These are phyloP conservation scores for Manihot esculenta DNA, from an alignment of 441 rosid genomes.

Conservation along the genomic window DNA sequence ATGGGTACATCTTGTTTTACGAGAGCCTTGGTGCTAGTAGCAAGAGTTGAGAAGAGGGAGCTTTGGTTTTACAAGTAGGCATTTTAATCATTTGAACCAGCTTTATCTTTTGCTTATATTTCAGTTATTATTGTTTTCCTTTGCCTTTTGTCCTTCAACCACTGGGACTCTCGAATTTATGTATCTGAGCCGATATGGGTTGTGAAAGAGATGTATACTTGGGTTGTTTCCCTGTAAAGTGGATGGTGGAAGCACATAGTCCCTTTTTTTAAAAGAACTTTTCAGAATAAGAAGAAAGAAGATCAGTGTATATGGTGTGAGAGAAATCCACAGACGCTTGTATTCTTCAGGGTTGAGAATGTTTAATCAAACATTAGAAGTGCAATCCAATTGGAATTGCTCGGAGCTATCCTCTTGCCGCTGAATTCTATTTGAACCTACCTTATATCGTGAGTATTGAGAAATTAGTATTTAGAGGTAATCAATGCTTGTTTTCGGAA, in stretches of 20 bases:
- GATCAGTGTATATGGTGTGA: slow-evolving; percentile 44
- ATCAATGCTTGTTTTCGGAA: no score
- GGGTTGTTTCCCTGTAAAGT: slow-evolving; percentile 61
- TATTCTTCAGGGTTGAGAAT: slow-evolving; percentile 36
- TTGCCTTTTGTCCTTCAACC: slow-evolving; percentile 23
- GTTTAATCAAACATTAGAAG: slow-evolving; percentile 26
- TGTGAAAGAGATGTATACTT: slow-evolving; percentile 49
- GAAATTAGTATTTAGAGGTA: no score
- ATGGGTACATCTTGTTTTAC: slow-evolving; percentile 89
- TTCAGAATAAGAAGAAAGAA: slow-evolving; percentile 38
- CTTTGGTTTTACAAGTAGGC: slow-evolving; percentile 37
- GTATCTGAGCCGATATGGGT: slow-evolving; percentile 29
- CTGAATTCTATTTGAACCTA: neutral
- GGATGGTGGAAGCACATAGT: slow-evolving; percentile 48
- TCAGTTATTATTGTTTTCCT: slow-evolving; percentile 27
- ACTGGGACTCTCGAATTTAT: slow-evolving; percentile 32
- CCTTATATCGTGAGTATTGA: no score
- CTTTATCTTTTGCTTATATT: slow-evolving; percentile 15
- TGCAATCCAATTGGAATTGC: slow-evolving; percentile 24
- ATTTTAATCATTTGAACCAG: slow-evolving; percentile 35
- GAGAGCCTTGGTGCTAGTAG: slow-evolving; percentile 59
- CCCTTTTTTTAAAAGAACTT: slow-evolving; percentile 24
- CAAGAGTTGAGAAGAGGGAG: slow-evolving; percentile 47
- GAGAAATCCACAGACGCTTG: slow-evolving; percentile 30
- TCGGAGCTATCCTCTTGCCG: neutral